These are phyloP conservation scores for Colletotrichum liaoningense DNA, from an alignment of 2,329 filamentous ascomycete genomes.

Conservation along the genomic window DNA sequence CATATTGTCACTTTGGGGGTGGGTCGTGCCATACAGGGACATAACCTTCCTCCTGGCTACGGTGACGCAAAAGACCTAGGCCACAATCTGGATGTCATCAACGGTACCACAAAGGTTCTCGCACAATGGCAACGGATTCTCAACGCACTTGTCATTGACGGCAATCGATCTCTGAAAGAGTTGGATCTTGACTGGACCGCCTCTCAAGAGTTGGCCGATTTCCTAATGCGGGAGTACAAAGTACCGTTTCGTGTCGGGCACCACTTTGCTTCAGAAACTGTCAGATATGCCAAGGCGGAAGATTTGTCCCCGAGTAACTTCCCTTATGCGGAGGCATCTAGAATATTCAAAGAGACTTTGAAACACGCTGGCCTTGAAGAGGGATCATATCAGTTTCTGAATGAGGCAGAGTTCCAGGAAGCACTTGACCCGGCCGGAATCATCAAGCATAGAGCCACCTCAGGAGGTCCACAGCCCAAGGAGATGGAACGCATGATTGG, in stretches of 20 bases:
- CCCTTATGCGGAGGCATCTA: slow-evolving; percentile 13
- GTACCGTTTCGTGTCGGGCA: slow-evolving; percentile 31
- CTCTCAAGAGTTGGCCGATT: slow-evolving; percentile 27
- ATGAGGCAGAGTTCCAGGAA: neutral
- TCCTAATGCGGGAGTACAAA: slow-evolving; percentile 19
- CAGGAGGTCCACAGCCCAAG: slow-evolving; percentile 18
- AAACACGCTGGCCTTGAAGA: neutral
- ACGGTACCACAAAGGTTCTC: neutral
- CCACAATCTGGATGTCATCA: slow-evolving; percentile 17
- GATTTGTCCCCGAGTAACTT: slow-evolving; percentile 16
- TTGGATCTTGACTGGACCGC: slow-evolving; percentile 30
- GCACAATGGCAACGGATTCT: slow-evolving; percentile 12
- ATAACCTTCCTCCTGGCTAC: slow-evolving; percentile 27
- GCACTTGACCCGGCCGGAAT: slow-evolving; percentile 21
- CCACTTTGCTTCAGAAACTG: slow-evolving; percentile 31
- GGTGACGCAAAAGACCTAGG: slow-evolving; percentile 22
- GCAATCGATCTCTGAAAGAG: slow-evolving; percentile 16
- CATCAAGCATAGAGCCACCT: slow-evolving; percentile 19
- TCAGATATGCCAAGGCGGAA: slow-evolving; percentile 14
- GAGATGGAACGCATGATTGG: slow-evolving; percentile 30
- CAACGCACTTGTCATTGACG: slow-evolving; percentile 18
- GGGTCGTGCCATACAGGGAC: slow-evolving; percentile 25
- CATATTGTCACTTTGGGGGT: slow-evolving; percentile 11
- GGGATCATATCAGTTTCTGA: neutral
- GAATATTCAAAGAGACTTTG: slow-evolving; percentile 10